These are phyloP conservation scores for Hamigera avellanea DNA, from an alignment of 495 filamentous ascomycete genomes.

Conservation along the genomic window DNA sequence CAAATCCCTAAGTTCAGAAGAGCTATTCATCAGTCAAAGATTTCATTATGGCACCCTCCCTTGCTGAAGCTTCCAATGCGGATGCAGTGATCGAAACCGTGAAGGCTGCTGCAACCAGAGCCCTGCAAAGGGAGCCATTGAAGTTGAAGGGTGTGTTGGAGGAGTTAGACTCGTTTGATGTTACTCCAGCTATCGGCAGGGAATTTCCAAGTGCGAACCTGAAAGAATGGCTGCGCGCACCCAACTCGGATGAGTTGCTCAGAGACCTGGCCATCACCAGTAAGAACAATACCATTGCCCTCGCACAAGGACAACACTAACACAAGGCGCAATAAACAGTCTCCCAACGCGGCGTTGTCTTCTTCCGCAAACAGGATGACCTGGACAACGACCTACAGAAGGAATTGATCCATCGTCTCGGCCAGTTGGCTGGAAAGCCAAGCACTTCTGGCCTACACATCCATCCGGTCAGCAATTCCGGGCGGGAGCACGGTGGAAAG, in stretches of 20 bases:
- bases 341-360: conserved; percentile 70
- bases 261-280: conserved; percentile 56
- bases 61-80: conserved; percentile 7
- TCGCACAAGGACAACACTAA: not conserved
- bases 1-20: no score
- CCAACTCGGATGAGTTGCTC: conserved; percentile 55
- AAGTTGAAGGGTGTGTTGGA: conserved; percentile 43
- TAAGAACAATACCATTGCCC: conserved; percentile 14
- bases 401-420: conserved; percentile 52
- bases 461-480: conserved; percentile 56
- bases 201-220: conserved; percentile 52
- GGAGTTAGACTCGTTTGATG: conserved; percentile 46
- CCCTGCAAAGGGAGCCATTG: conserved; percentile 26
- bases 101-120: conserved; percentile 4
- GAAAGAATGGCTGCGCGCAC: conserved; percentile 45
- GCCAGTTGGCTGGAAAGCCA: conserved; percentile 53
- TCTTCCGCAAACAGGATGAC: conserved; percentile 65
- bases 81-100: conserved; percentile 10
- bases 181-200: conserved; percentile 56
- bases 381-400: conserved; percentile 57
- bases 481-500: conserved; percentile 42
- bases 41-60: conserved; percentile 14
- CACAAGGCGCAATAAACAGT: conserved; percentile 33
- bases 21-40: no score
- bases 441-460: conserved; percentile 57